phyloP scores from a whole-genome alignment of 257 asterid species.

The Solanum acaule region DNA sequence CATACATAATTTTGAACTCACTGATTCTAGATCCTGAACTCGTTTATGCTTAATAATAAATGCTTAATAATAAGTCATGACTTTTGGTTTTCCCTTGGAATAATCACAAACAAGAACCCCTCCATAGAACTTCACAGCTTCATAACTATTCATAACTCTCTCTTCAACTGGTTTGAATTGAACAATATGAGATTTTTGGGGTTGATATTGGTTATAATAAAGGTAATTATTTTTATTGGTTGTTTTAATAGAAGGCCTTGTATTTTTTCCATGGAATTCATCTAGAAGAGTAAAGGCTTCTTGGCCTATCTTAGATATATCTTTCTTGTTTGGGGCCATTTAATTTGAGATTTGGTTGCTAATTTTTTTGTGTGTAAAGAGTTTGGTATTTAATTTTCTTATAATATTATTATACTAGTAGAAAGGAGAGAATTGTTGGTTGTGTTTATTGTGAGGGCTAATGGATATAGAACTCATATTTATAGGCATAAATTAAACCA shows the following conservation, averaged over 20 bases:
- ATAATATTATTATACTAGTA: background rate
- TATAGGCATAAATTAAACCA: background rate
- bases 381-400: background rate
- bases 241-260: background rate
- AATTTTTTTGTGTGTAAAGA: background rate
- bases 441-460: background rate
- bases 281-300: background rate
- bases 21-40: background rate
- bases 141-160: background rate
- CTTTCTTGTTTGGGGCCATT: background rate
- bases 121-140: background rate
- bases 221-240: background rate
- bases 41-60: background rate
- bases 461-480: background rate
- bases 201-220: background rate
- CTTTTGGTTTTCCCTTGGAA: background rate
- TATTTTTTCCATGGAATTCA: background rate
- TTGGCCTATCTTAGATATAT: background rate
- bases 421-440: background rate
- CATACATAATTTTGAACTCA: background rate
- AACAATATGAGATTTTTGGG: background rate
- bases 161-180: background rate
- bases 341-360: background rate
- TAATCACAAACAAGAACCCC: background rate
- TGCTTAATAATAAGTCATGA: background rate